phyloP scores from a whole-genome alignment of 2,329 filamentous ascomycete species.

The Fonsecaea pedrosoi region DNA sequence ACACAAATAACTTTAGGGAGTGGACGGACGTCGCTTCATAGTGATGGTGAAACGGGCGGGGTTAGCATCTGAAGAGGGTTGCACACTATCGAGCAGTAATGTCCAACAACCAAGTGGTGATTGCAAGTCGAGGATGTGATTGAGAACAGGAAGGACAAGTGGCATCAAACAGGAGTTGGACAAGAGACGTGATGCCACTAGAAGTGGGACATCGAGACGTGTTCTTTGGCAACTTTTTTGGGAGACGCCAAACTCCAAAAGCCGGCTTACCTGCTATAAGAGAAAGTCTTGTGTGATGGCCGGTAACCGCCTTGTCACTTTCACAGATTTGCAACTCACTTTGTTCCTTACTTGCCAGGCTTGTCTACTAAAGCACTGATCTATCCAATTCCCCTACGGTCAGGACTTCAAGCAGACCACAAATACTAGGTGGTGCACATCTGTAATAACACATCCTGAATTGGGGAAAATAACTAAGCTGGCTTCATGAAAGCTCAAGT shows the following conservation, averaged over 20 bases:
- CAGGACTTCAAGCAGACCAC: background rate
- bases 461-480: constrained; percentile 10
- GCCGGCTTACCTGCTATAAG: background rate
- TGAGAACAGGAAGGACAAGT: constrained; percentile 17
- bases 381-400: background rate
- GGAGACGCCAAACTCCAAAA: constrained; percentile 4
- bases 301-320: too few relatives aligned
- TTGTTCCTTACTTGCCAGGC: too few relatives aligned
- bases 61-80: background rate
- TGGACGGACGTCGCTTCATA: constrained; percentile 33
- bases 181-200: constrained; percentile 1
- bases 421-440: background rate
- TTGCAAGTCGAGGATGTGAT: background rate
- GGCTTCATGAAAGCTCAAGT: background rate
- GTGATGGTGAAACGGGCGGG: constrained; percentile 11
- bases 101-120: background rate
- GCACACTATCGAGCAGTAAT: background rate
- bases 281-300: background rate
- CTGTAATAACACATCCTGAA: constrained; percentile 21
- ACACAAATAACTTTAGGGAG: constrained; percentile 15
- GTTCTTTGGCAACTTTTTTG: constrained; percentile 11
- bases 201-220: constrained; percentile 8
- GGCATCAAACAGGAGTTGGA: constrained; percentile 17
- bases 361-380: background rate
- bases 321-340: too few relatives aligned